Percentiles rank a stretch among this genome's conserved stretches.
phyloP scores from a whole-genome alignment of 257 asterid species.

The Przewalskia tangutica region DNA sequence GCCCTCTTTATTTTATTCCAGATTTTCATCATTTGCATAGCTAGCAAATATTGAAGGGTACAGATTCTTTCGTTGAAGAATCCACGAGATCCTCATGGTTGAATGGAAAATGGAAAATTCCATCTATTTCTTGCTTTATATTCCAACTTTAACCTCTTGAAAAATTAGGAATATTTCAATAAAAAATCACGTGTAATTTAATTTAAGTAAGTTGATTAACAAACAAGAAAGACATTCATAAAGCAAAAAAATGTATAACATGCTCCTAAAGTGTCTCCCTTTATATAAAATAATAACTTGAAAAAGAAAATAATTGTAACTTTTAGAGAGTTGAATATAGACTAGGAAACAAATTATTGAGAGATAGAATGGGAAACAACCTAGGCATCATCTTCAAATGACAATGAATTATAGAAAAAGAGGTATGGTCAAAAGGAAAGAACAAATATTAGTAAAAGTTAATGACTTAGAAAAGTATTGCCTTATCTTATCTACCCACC shows the following conservation, averaged over 20 bases:
- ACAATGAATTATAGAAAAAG: background rate
- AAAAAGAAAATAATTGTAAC: background rate
- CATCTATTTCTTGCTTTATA: background rate
- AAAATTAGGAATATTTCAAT: background rate
- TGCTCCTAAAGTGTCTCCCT: background rate
- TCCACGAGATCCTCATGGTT: background rate
- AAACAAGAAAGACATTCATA: background rate
- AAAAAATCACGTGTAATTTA: background rate
- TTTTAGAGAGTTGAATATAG: background rate
- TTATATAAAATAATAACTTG: background rate
- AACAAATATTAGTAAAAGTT: background rate
- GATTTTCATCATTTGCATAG: background rate
- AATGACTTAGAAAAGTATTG: background rate
- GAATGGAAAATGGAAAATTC: too few species aligned
- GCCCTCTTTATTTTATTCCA: background rate
- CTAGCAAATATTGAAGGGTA: background rate
- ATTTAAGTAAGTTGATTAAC: background rate
- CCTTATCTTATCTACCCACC: conserved; percentile 11
- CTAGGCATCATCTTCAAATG: background rate
- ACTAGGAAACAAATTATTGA: conserved; percentile 1
- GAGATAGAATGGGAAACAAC: background rate
- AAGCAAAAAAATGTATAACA: background rate
- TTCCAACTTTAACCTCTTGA: background rate
- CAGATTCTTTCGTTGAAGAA: background rate
- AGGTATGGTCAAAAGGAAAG: conserved; percentile 1